A percentile compares a stretch with the other conserved stretches of the same genome.
These are phyloP conservation scores for Candida germanica DNA, from an alignment of 805 yeast species.

Conservation along the genomic window DNA sequence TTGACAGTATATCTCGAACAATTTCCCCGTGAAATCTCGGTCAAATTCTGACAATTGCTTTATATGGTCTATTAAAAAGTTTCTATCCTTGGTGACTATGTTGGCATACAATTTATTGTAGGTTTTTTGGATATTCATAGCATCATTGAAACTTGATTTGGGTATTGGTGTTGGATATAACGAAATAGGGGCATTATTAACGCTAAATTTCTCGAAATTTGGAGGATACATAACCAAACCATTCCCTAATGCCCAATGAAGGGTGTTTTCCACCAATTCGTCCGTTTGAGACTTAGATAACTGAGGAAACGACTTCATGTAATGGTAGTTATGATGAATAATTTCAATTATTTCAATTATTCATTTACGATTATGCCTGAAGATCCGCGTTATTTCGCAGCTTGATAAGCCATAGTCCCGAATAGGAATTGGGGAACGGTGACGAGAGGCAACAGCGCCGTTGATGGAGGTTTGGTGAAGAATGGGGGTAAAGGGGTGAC, in stretches of 20 bases:
- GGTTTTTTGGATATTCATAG: slow-evolving; percentile 58
- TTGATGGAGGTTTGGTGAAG: too few relatives aligned
- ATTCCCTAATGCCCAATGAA: slow-evolving; percentile 76
- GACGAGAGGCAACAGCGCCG: neutral
- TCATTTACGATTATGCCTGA: neutral
- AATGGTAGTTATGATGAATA: too few relatives aligned
- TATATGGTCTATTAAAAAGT: slow-evolving; percentile 63
- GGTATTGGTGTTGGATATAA: slow-evolving; percentile 90
- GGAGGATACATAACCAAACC: slow-evolving; percentile 84
- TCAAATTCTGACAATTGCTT: slow-evolving; percentile 57
- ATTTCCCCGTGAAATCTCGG: slow-evolving; percentile 74
- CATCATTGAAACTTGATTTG: slow-evolving; percentile 57
- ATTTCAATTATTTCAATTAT: neutral
- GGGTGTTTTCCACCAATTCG: slow-evolving; percentile 43
- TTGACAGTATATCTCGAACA: slow-evolving; percentile 57
- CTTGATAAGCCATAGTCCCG: slow-evolving; percentile 7
- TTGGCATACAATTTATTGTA: slow-evolving; percentile 76
- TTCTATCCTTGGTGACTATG: slow-evolving; percentile 50
- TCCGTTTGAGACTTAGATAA: slow-evolving; percentile 24
- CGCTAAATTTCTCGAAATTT: slow-evolving; percentile 40
- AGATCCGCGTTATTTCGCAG: slow-evolving; percentile 8
- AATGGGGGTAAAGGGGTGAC: too few relatives aligned
- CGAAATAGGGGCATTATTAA: slow-evolving; percentile 82
- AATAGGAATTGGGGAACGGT: neutral
- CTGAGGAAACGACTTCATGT: slow-evolving; percentile 34